Evolutionary conservation across 805 yeast species (phyloP).

Genomic region (Wickerhamomyces rabaulensis): DNA sequence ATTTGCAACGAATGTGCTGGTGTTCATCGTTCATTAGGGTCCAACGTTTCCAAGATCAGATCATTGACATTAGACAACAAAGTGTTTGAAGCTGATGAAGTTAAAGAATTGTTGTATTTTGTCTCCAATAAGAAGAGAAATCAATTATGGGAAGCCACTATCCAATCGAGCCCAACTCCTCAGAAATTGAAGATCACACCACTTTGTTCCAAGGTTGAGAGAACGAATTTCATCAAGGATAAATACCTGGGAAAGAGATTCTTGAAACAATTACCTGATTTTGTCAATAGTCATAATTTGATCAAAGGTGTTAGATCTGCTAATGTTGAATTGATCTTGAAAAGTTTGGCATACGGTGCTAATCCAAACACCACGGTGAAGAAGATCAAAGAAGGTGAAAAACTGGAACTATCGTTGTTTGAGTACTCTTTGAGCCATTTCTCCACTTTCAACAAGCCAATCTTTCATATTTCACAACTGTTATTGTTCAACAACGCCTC

Average conservation of each 20-base stretch:
- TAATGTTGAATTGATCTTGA: constrained; percentile 38
- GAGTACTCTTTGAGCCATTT: constrained; percentile 52
- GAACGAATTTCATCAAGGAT: constrained; percentile 54
- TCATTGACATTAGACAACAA: constrained; percentile 70
- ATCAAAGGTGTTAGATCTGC: constrained; percentile 51
- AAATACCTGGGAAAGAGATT: constrained; percentile 60
- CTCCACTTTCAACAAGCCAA: constrained; percentile 24
- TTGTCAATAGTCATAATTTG: constrained; percentile 30
- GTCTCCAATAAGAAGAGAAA: constrained; percentile 54
- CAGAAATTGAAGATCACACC: constrained; percentile 25
- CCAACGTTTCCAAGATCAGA: constrained; percentile 73
- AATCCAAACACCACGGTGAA: constrained; percentile 38
- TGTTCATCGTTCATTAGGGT: constrained; percentile 80
- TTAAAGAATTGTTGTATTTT: constrained; percentile 49
- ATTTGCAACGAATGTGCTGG: constrained; percentile 86
- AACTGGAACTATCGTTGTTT: constrained; percentile 28
- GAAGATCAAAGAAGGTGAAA: constrained; percentile 16
- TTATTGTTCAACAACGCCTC: constrained; percentile 52
- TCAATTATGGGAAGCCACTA: constrained; percentile 46
- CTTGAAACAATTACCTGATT: constrained; percentile 18
- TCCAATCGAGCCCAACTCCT: constrained; percentile 18
- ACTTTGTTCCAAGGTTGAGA: constrained; percentile 35
- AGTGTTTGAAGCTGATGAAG: constrained; percentile 52
- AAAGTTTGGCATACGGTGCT: constrained; percentile 42
- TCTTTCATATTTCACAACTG: constrained; percentile 50